Conservation (phyloP, 345 rosid genomes). For the Brassica incana region DNA sequence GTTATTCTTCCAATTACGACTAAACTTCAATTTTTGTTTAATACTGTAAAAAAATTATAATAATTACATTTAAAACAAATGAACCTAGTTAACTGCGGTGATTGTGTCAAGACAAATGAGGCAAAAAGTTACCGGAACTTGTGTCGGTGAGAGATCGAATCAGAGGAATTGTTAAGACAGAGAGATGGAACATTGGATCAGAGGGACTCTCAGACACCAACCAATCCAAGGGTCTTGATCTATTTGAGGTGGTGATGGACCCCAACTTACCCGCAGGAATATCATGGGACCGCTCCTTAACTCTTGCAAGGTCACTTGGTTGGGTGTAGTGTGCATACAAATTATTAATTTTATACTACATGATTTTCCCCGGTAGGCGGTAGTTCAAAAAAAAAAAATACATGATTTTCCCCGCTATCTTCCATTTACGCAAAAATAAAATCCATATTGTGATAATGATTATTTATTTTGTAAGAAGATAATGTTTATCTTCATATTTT, state of each 20-base stretch:
- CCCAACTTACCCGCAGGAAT: constrained; percentile 36
- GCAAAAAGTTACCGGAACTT: constrained; percentile 17
- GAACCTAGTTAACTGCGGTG: neutral
- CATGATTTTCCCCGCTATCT: neutral
- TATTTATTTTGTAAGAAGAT: too few species aligned
- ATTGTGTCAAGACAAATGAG: neutral
- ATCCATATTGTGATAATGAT: neutral
- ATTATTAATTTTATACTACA: too few species aligned
- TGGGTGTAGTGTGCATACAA: neutral
- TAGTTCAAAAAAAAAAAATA: too few species aligned
- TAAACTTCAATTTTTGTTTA: neutral
- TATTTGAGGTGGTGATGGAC: constrained; percentile 13
- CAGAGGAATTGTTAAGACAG: neutral
- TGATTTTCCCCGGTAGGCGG: neutral
- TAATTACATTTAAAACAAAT: neutral
- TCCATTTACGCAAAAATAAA: neutral
- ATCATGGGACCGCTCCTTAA: constrained; percentile 37
- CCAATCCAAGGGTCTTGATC: constrained; percentile 35
- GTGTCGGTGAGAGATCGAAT: constrained; percentile 29
- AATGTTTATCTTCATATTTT: too few species aligned
- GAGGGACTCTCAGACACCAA: constrained; percentile 15
- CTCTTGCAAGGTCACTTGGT: constrained; percentile 24
- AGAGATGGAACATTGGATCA: constrained; percentile 19
- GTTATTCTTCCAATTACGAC: neutral
- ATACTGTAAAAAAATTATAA: too few species aligned